Evolutionary conservation across 2,329 filamentous ascomycete genomes (phyloP), one percentile per base, ranked within the genome.

Genomic region (Neoarthrinium moseri): DNA sequence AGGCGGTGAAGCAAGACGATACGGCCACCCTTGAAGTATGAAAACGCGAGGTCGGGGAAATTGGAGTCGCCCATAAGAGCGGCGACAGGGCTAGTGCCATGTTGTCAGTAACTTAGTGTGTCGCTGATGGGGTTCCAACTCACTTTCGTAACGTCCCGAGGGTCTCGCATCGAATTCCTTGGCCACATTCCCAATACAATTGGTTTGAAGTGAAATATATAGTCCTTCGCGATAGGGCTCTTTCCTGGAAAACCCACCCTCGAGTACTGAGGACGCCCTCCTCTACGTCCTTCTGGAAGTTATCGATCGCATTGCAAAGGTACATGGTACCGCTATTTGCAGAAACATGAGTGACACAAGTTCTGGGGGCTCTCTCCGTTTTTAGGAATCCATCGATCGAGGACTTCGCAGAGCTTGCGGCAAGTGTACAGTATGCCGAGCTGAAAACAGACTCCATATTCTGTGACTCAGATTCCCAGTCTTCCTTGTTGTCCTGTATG

Each of bases 171-270:
- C 22, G 42, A 3, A 49, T 34, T 8, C 47, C 47, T 3, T 11
- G 12, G 15, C 48, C 40, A 13, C 61, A 62, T 37, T 63, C 59
- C 39, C 51, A 64, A 34, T 63, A 64, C 1, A 51, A 52, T 30
- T 64, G 60, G 7, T 40, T 46, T 4, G 55, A 39, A 0, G 56
- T 54, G 30, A 61, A 63, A 47, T 57, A 56, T n/a, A 63, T 57
- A 2, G 55, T 59, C 6, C 60, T 44, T 4, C 52, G 53, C 11
- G 60, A 52, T 2, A 64, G 36, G 2, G 53, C 58, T 11, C 52
- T 49, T 35, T 63, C 61, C 38, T 63, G 59, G 2, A 60, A 43
- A 1, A 62, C 57, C 61, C 59, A 64, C 1, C 50, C 61, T 1
- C 61, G 50, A 6, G 45, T 42, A 26, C 57, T 62, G 1, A 61